phyloP scores from a whole-genome alignment of 2,329 filamentous ascomycete species.

The Didymella keratinophila region DNA sequence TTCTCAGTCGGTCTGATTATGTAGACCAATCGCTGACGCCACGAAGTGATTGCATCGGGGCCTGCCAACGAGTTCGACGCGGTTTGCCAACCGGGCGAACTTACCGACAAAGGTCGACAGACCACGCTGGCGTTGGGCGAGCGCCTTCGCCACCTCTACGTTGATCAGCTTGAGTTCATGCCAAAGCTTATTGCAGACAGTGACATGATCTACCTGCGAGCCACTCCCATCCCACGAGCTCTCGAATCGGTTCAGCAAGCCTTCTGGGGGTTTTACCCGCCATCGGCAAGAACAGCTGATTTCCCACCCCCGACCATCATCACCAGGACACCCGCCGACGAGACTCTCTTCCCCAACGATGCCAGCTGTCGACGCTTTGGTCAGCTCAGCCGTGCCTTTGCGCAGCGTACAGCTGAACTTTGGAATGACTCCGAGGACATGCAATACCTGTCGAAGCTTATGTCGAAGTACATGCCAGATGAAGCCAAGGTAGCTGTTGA shows the following conservation, averaged over 20 bases:
- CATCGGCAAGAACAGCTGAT: conserved; percentile 51
- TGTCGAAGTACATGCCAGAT: conserved; percentile 86
- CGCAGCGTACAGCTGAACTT: conserved; percentile 55
- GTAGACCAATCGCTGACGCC: conserved; percentile 12
- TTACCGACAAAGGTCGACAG: conserved; percentile 59
- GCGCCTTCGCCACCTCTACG: conserved; percentile 58
- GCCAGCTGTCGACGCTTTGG: conserved; percentile 58
- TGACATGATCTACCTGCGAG: conserved; percentile 57
- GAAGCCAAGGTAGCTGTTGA: conserved; percentile 77
- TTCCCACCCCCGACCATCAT: conserved; percentile 56
- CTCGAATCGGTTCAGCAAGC: conserved; percentile 61
- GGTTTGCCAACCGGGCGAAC: conserved; percentile 67
- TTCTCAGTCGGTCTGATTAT: neutral
- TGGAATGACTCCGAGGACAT: conserved; percentile 75
- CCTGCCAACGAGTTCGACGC: conserved; percentile 75
- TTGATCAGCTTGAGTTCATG: conserved; percentile 60
- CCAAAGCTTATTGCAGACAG: conserved; percentile 53
- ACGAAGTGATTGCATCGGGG: conserved; percentile 67
- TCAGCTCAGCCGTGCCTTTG: conserved; percentile 58
- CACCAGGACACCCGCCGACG: conserved; percentile 55
- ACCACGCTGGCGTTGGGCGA: conserved; percentile 59
- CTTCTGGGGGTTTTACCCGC: conserved; percentile 59
- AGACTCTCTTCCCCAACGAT: conserved; percentile 61
- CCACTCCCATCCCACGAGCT: conserved; percentile 60
- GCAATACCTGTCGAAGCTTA: conserved; percentile 77